Base-by-base conservation (phyloP, 768 basidiomycete genomes). In the Lactarius tabidus region DNA sequence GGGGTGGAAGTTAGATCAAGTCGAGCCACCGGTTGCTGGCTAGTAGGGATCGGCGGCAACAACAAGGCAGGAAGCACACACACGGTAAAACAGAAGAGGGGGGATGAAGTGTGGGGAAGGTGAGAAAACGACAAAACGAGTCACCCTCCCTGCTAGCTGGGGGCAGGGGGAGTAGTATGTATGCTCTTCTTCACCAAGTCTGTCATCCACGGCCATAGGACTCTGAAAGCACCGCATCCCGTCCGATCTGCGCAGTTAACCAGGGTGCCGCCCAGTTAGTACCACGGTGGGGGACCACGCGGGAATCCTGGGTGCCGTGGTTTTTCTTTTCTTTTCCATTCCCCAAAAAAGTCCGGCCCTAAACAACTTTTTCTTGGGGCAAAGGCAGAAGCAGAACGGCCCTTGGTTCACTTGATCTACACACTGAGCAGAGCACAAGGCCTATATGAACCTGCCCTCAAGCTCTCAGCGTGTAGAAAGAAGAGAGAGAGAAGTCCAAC, bases 241-340 rank as follows among this genome's bases (percentile, higher is more conserved):
- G 80, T 82, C 81, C 72, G 81, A 84, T 84, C 82, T 84, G 83
- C 77, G 81, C 76, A 84, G 82, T 84, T 81, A 84, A 84, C 75
- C 81, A 79, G 79, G 77, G 82, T 82, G 81, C 81, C 77, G 80
- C 82, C 78, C 74, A 82, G 83, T 82, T 82, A 83, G 82, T 84
- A 84, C 81, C 81, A 83, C 76, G 79, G 82, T 84, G 81, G 82
- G 83, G 83, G 82, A 83, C 82, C 83, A 84, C 79, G 77, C 76
- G 80, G 83, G 82, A 83, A 72, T 74, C 67, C 71, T 70, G 59
- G 70, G 65, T 66, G 81, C 79, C 78, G 77, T 80, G 77, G 79
- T 80, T 79, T 76, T 79, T 71, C 28, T 52, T 48, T 65, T 69
- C 60, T 60, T 62, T 36, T 57, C 53, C 20, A 1, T 43, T 17